A percentile compares a stretch with the other conserved stretches of the same genome.
Conservation (phyloP, 306 rosid genomes). For the Casuarina glauca region DNA sequence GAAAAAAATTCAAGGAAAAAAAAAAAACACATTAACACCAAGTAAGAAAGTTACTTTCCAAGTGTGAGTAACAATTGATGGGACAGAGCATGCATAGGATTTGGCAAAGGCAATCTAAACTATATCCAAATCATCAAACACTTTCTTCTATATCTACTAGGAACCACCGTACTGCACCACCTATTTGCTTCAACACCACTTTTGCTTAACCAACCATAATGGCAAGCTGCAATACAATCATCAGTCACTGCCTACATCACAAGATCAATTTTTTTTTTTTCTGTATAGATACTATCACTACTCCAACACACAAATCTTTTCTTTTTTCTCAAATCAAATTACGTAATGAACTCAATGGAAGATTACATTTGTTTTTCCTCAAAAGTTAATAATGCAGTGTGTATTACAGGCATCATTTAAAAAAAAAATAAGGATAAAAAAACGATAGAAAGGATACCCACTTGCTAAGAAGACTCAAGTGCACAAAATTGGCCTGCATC, state of each 20-base stretch:
- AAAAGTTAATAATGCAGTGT: neutral
- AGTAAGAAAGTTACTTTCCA: too few relatives aligned
- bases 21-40: too few relatives aligned
- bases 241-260: neutral
- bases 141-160: neutral
- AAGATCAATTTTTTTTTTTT: neutral
- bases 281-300: neutral
- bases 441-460: slow-evolving; percentile 39
- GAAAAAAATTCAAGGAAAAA: too few relatives aligned
- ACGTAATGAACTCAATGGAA: neutral
- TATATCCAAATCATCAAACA: neutral
- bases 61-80: neutral
- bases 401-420: neutral
- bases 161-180: neutral
- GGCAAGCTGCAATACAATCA: neutral
- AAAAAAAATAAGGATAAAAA: neutral
- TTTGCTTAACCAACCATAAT: neutral
- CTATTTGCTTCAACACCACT: neutral
- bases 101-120: neutral
- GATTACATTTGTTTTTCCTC: neutral
- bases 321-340: neutral
- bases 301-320: neutral
- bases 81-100: neutral
- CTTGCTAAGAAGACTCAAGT: slow-evolving; percentile 81
- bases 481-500: slow-evolving; percentile 75